Conservation (phyloP, 345 rosid species). For the Eucalyptus curtisii region DNA sequence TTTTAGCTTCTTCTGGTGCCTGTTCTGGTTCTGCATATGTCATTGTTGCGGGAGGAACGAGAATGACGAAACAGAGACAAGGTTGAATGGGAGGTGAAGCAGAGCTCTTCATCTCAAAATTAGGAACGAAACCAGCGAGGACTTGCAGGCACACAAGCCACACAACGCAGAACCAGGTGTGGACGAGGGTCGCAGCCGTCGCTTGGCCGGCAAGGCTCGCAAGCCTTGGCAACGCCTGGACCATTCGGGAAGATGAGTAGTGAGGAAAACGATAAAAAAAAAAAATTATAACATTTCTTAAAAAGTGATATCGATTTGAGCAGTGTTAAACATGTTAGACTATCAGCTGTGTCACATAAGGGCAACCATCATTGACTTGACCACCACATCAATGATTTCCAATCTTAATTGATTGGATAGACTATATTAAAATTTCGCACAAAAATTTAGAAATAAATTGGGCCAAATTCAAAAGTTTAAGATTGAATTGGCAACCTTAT, state of each 20-base stretch:
- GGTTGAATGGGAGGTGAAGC: background rate
- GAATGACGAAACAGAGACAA: background rate
- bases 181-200: background rate
- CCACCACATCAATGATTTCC: background rate
- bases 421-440: rapidly evolving
- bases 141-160: background rate
- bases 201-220: background rate
- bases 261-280: no score
- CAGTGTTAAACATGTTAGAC: background rate
- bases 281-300: background rate
- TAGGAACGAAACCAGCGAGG: background rate
- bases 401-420: background rate
- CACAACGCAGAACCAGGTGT: background rate
- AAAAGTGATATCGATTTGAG: background rate
- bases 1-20: background rate
- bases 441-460: background rate
- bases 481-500: rapidly evolving
- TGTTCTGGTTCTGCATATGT: background rate
- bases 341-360: rapidly evolving
- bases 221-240: rapidly evolving
- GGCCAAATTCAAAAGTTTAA: rapidly evolving
- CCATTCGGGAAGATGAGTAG: background rate
- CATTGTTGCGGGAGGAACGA: background rate
- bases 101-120: background rate
- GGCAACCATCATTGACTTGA: rapidly evolving